Percentiles rank a stretch among this genome's conserved stretches.
These are phyloP conservation scores for Tanozyma kutaoensis DNA, from an alignment of 805 yeast species.

Conservation along the genomic window DNA sequence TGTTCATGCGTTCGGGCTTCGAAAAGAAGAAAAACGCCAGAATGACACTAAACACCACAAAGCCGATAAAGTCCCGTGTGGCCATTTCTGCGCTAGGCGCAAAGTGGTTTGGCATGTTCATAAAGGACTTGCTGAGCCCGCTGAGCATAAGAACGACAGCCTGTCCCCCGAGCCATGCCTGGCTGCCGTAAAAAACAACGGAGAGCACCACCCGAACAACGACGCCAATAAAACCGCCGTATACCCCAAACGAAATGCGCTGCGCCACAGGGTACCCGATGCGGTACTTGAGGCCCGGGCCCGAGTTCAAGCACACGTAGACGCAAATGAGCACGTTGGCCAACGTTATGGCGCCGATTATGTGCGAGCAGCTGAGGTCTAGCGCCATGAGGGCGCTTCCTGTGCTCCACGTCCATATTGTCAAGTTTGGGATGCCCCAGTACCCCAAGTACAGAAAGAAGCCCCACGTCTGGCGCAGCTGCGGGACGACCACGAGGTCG, in stretches of 20 bases:
- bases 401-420: conserved; percentile 26
- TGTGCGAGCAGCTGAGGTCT: conserved; percentile 32
- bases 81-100: conserved; percentile 13
- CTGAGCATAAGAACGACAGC: conserved; percentile 24
- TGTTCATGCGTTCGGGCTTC: conserved; percentile 29
- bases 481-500: background rate
- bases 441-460: conserved; percentile 25
- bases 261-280: conserved; percentile 34
- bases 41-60: conserved; percentile 30
- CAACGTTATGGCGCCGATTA: conserved; percentile 30
- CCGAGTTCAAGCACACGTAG: conserved; percentile 32
- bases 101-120: conserved; percentile 18
- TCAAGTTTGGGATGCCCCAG: conserved; percentile 33
- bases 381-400: conserved; percentile 30
- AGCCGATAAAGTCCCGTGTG: conserved; percentile 27
- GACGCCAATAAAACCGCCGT: conserved; percentile 31
- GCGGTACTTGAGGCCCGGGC: conserved; percentile 36
- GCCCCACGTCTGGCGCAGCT: conserved; percentile 31
- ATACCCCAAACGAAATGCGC: conserved; percentile 32
- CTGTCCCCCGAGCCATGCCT: conserved; percentile 33
- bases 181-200: conserved; percentile 33
- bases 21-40: conserved; percentile 25
- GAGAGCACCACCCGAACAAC: conserved; percentile 29
- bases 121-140: conserved; percentile 22
- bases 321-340: conserved; percentile 32